Conservation (phyloP, 2,329 filamentous ascomycete species). For the Ustulina deusta region DNA sequence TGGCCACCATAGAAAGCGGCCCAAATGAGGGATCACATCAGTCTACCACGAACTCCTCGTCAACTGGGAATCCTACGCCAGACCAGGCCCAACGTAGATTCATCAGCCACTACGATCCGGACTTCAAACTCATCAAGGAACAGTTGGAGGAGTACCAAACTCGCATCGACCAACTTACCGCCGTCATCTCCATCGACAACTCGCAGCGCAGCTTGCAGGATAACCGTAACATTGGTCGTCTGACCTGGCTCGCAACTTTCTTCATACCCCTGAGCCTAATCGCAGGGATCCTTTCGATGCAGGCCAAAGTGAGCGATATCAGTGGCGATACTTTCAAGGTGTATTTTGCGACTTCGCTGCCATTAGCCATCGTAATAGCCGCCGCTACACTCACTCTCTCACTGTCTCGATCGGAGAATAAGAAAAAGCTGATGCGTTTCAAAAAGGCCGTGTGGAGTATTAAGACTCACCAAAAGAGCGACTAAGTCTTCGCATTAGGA, state of each 20-base stretch:
- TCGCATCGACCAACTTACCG: slow-evolving; percentile 50
- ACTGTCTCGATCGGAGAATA: slow-evolving; percentile 1
- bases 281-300: slow-evolving; percentile 50
- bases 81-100: background rate
- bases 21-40: background rate
- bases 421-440: background rate
- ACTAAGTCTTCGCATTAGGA: background rate
- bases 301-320: slow-evolving; percentile 40
- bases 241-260: slow-evolving; percentile 52
- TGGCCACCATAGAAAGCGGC: background rate
- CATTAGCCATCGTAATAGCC: slow-evolving; percentile 41
- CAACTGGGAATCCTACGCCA: background rate
- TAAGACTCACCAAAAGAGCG: background rate
- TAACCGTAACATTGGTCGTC: slow-evolving; percentile 50
- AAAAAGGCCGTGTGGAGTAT: background rate
- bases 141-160: slow-evolving; percentile 51
- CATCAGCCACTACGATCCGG: slow-evolving; percentile 40
- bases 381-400: slow-evolving; percentile 29
- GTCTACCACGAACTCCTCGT: background rate
- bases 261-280: slow-evolving; percentile 52
- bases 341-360: slow-evolving; percentile 45
- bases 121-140: slow-evolving; percentile 44
- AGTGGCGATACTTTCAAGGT: slow-evolving; percentile 37
- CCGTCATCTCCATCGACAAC: slow-evolving; percentile 50
- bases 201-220: slow-evolving; percentile 48